Conservation (phyloP, 345 rosid genomes). For the Firmiana major region DNA sequence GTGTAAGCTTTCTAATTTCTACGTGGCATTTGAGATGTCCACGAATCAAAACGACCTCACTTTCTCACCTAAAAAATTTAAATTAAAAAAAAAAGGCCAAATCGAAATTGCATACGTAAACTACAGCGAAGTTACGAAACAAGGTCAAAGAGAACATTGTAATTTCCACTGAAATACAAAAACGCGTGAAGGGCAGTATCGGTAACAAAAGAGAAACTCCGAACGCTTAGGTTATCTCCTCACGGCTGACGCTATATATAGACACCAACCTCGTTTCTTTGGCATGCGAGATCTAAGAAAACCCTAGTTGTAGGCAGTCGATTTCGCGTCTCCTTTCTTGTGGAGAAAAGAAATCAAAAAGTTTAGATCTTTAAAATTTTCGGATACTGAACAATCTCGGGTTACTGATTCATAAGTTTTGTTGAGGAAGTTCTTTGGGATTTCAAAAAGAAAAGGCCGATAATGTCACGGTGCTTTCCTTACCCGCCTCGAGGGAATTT, state of each 20-base stretch:
- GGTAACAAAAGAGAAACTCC: background rate
- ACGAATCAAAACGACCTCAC: background rate
- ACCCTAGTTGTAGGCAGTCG: background rate
- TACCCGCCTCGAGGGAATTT: conserved; percentile 43
- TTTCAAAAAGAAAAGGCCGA: conserved; percentile 1
- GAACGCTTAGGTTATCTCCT: background rate
- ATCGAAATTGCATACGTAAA: background rate
- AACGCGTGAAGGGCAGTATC: background rate
- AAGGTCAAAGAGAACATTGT: background rate
- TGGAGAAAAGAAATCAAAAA: background rate
- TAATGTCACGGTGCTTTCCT: conserved; percentile 69
- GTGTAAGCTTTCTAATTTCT: too few relatives aligned
- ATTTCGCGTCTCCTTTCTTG: background rate
- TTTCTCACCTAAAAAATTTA: background rate
- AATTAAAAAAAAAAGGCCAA: background rate
- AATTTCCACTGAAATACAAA: background rate
- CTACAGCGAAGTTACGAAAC: background rate
- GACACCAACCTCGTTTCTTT: too few relatives aligned
- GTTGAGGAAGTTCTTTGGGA: background rate
- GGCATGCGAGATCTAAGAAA: background rate
- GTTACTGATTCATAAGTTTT: background rate
- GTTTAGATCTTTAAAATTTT: background rate
- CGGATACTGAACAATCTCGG: background rate
- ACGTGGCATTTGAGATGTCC: conserved; percentile 2
- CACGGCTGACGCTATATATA: background rate